These are phyloP conservation scores for Creolimax fragrantissima DNA, from an alignment of 78 protist genomes.

Conservation along the genomic window DNA sequence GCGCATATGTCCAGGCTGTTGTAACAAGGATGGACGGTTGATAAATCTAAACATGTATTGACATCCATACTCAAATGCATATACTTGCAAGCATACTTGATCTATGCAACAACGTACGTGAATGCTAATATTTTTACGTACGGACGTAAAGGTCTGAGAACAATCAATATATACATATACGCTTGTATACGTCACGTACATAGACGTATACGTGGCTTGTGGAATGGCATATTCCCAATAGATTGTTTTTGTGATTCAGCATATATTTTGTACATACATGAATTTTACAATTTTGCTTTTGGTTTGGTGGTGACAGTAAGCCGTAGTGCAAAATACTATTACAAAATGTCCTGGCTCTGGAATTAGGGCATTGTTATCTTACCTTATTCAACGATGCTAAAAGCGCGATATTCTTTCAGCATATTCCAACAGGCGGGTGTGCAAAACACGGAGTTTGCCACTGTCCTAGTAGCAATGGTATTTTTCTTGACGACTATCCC, in stretches of 20 bases:
- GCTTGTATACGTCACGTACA: neutral
- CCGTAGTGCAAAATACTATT: no score
- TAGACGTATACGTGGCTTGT: neutral
- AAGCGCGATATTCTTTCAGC: no score
- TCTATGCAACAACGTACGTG: neutral
- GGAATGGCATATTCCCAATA: neutral
- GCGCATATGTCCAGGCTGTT: no score
- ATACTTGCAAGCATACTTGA: neutral
- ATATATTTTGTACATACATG: no score
- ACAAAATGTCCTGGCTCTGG: no score
- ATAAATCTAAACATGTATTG: no score
- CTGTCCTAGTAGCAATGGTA: neutral
- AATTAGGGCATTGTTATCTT: no score
- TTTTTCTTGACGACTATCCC: neutral
- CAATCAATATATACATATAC: neutral
- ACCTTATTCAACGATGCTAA: no score
- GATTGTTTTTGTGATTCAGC: no score
- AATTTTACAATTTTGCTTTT: no score
- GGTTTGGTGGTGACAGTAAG: no score
- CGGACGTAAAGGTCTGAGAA: neutral
- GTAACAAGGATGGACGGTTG: no score
- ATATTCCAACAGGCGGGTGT: conserved; percentile 15
- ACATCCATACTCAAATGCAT: neutral
- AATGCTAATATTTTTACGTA: neutral
- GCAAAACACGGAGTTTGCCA: neutral